Evolutionary conservation across 2,329 filamentous ascomycete species (phyloP), one percentile per base, ranked within the genome.

Genomic region (Xylariaceae sp.): DNA sequence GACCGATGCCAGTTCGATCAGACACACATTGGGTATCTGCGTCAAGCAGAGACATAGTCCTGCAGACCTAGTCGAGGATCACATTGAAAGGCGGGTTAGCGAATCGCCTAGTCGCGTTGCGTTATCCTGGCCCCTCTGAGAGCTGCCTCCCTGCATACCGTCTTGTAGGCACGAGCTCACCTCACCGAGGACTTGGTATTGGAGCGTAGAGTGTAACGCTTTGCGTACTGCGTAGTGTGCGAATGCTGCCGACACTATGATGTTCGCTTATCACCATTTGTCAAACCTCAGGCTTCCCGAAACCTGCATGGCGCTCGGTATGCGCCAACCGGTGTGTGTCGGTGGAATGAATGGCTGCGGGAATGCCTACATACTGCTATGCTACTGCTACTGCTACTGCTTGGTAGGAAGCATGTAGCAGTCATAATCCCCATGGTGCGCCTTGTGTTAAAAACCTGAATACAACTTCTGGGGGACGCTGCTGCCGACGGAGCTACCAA

Each of bases 31-130:
- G 42, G 58, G 30, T 17, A 53, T 49, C 48, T 56, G 53, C 45
- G 51, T 58, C 53, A 49, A 44, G 37, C 51, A 55, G 55, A 55
- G 47, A 54, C 44, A 58, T 51, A 56, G 10, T 39, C 45, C 45
- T 15, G 15, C 49, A 10, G 35, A 53, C 55, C 56, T 49, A 54
- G 37, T 58, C 53, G 60, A 56, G 35, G 17, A 48, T 48, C 50
- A 39, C 45, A 48, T 55, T 30, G 48, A 35, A 52, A 54, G 37
- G 37, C 37, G 51, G 34, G 50, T 61, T 35, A 11, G 48, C 53
- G 47, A 58, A 49, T 58, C 7, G 52, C 49, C 15, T 48, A 39
- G 58, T 63, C 58, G 55, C 51, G 58, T 63, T 56, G 55, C 51
- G 58, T 55, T 45, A 50, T 58, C 58, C 53, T 61, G 42, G 54